Percentiles rank a stretch among this genome's conserved stretches.
phyloP scores from a whole-genome alignment of 2,329 filamentous ascomycete species.

The Apiospora arundinis region DNA sequence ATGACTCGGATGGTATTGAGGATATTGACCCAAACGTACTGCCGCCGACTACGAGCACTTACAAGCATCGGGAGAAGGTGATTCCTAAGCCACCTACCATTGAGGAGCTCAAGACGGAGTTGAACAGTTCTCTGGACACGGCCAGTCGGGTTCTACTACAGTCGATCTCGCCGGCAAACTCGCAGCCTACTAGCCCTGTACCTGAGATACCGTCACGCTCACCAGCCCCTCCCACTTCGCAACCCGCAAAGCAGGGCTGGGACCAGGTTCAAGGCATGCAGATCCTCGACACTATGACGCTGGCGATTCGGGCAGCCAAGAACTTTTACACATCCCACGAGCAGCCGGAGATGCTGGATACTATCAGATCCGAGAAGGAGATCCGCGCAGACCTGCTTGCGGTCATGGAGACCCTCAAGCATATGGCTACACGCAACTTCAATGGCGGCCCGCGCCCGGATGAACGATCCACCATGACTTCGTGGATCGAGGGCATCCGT shows the following conservation, averaged over 20 bases:
- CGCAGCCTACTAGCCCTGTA: constrained; percentile 26
- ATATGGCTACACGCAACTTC: constrained; percentile 89
- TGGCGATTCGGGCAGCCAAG: constrained; percentile 95
- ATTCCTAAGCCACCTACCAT: constrained; percentile 86
- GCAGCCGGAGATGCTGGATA: constrained; percentile 80
- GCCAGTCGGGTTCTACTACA: constrained; percentile 67
- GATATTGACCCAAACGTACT: constrained; percentile 80
- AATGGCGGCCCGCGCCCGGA: constrained; percentile 79
- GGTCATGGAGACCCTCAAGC: constrained; percentile 89
- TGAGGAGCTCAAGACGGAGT: constrained; percentile 71
- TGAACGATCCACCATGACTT: constrained; percentile 76
- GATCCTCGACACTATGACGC: constrained; percentile 87
- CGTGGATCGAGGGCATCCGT: constrained; percentile 82
- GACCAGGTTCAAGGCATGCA: constrained; percentile 91
- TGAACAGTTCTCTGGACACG: constrained; percentile 50
- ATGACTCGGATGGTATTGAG: constrained; percentile 65
- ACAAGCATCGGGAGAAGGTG: constrained; percentile 82
- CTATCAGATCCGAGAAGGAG: constrained; percentile 85
- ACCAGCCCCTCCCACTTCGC: constrained; percentile 20
- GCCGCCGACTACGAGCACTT: constrained; percentile 96
- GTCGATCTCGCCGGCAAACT: constrained; percentile 46
- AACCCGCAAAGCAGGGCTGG: constrained; percentile 58
- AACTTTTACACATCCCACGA: constrained; percentile 96
- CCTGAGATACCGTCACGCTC: constrained; percentile 17
- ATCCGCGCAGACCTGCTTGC: constrained; percentile 84